Percentiles rank a stretch among this genome's conserved stretches.
These are phyloP conservation scores for Calophaca sinica DNA, from an alignment of 306 rosid genomes.

Conservation along the genomic window DNA sequence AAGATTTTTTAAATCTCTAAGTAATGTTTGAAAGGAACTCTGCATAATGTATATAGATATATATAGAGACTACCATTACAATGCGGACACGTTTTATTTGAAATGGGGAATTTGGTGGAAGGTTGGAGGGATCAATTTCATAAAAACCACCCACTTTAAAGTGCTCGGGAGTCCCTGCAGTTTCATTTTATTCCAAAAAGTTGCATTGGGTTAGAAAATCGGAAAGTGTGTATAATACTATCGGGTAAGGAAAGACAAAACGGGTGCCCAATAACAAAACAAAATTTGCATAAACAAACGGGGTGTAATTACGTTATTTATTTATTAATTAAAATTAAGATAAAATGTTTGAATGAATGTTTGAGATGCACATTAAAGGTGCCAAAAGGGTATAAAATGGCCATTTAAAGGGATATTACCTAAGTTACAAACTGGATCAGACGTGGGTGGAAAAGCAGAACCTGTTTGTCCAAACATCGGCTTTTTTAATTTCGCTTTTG, in stretches of 20 bases:
- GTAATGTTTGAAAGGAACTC: not conserved
- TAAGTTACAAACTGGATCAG: conserved; percentile 45
- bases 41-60: not conserved
- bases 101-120: conserved; percentile 57
- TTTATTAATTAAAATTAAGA: not conserved
- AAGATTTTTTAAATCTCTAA: no score
- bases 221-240: not conserved
- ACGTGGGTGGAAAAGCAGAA: conserved; percentile 49
- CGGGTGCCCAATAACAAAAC: not conserved
- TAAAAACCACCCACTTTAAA: conserved; percentile 71
- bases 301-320: not conserved
- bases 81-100: conserved; percentile 65
- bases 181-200: conserved; percentile 20
- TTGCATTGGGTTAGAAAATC: conserved; percentile 10
- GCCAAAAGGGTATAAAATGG: not conserved
- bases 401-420: conserved; percentile 46
- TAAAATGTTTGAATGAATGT: not conserved
- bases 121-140: conserved; percentile 69
- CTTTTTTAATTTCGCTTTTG: conserved; percentile 41
- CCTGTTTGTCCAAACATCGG: conserved; percentile 59
- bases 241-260: conserved; percentile 14
- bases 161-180: conserved; percentile 57
- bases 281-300: conserved; percentile 2
- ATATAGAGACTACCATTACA: conserved; percentile 68
- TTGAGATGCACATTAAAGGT: not conserved